Conservation (phyloP, 352 stramenopile genomes). For the Pythium scleroteichum region DNA sequence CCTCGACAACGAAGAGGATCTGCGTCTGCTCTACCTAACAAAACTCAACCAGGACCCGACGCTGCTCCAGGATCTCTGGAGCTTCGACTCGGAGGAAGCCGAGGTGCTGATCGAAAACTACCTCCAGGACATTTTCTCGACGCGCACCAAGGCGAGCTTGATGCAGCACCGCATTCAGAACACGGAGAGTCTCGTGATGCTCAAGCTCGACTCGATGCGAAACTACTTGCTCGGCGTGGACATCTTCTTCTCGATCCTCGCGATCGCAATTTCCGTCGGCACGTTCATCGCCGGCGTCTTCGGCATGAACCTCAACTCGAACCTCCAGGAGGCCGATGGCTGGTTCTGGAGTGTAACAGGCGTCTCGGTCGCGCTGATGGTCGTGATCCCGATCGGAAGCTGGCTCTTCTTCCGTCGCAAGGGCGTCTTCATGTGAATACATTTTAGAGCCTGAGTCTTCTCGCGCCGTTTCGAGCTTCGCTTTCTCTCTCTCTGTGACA, state of each 20-base stretch:
- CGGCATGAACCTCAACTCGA: conserved; percentile 71
- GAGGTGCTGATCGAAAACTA: conserved; percentile 79
- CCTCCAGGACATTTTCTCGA: conserved; percentile 80
- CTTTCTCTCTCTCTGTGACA: too few species aligned
- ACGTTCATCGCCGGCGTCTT: conserved; percentile 67
- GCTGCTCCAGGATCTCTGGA: conserved; percentile 51
- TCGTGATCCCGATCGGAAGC: conserved; percentile 45
- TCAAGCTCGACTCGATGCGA: conserved; percentile 79
- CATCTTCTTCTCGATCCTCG: conserved; percentile 69
- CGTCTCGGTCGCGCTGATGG: conserved; percentile 41
- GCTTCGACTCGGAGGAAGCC: conserved; percentile 71
- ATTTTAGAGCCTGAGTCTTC: too few species aligned
- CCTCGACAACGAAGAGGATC: conserved; percentile 69
- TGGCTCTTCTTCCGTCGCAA: conserved; percentile 68
- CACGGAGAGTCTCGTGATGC: conserved; percentile 74
- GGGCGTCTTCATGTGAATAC: conserved; percentile 35
- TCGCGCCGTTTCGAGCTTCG: too few species aligned
- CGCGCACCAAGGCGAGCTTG: conserved; percentile 64
- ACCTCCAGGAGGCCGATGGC: conserved; percentile 39
- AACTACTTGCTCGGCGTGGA: conserved; percentile 78
- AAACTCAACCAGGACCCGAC: conserved; percentile 61
- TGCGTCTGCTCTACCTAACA: conserved; percentile 64
- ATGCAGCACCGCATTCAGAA: conserved; percentile 77
- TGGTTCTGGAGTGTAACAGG: conserved; percentile 69
- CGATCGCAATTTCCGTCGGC: conserved; percentile 60